These are phyloP conservation scores for Fusarium phyllophilum DNA, from an alignment of 2,329 filamentous ascomycete species.

Conservation along the genomic window DNA sequence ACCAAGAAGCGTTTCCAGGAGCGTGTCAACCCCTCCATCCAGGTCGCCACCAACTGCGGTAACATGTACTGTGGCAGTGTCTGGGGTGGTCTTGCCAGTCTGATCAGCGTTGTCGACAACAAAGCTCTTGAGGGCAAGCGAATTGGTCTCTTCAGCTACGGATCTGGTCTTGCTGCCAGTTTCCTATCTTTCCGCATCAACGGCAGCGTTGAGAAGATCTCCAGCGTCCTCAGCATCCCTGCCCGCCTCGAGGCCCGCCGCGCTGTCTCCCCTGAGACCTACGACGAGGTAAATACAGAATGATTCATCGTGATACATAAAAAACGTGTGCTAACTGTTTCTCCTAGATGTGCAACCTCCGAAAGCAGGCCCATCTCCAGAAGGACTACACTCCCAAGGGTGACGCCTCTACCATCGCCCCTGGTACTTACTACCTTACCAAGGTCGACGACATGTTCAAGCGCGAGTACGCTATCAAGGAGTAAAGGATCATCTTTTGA, in stretches of 20 bases:
- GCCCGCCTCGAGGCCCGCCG: conserved; percentile 73
- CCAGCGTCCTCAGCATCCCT: conserved; percentile 75
- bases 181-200: conserved; percentile 79
- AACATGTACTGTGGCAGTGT: conserved; percentile 78
- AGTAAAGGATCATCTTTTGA: conserved; percentile 55
- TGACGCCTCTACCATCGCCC: conserved; percentile 70
- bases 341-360: conserved; percentile 77
- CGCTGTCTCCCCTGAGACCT: conserved; percentile 75
- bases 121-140: conserved; percentile 76
- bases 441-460: conserved; percentile 89
- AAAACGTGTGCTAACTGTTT: conserved; percentile 34
- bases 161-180: conserved; percentile 77
- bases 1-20: conserved; percentile 87
- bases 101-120: conserved; percentile 72
- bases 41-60: conserved; percentile 80
- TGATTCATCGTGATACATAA: neutral
- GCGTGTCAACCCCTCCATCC: conserved; percentile 76
- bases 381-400: conserved; percentile 80
- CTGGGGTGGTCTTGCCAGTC: conserved; percentile 78
- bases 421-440: conserved; percentile 81
- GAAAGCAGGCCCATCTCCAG: conserved; percentile 84
- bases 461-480: conserved; percentile 80
- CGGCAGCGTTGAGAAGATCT: conserved; percentile 74
- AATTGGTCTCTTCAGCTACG: conserved; percentile 81
- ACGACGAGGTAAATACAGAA: conserved; percentile 71